A percentile compares a stretch with the other conserved stretches of the same genome.
Conservation (phyloP, 2,329 filamentous ascomycete species). For the Epichloe bromicola region DNA sequence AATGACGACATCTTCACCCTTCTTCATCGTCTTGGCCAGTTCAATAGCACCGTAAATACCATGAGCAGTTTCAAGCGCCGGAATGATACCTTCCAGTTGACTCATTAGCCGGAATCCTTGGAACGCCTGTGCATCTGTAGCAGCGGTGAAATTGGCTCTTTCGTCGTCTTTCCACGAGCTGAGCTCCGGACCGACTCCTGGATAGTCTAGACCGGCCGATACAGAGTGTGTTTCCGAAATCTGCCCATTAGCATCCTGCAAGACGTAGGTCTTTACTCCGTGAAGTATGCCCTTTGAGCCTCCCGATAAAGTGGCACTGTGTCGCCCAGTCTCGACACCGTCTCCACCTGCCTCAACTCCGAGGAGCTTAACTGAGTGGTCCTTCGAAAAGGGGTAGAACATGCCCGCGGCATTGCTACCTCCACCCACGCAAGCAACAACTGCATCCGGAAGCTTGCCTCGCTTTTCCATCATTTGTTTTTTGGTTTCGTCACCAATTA, state of each 20-base stretch:
- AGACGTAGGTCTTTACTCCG: slow-evolving; percentile 88
- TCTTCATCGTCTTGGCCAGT: slow-evolving; percentile 82
- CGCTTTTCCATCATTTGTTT: slow-evolving; percentile 73
- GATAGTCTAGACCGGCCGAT: slow-evolving; percentile 92
- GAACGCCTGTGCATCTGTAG: slow-evolving; percentile 85
- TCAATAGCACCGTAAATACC: slow-evolving; percentile 82
- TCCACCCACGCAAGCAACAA: slow-evolving; percentile 92
- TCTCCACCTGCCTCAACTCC: slow-evolving; percentile 95
- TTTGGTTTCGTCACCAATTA: slow-evolving; percentile 96
- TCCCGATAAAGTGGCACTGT: slow-evolving; percentile 77
- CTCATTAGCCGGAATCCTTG: slow-evolving; percentile 73
- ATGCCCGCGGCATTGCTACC: slow-evolving; percentile 93
- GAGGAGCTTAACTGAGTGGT: slow-evolving; percentile 72
- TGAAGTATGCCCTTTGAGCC: slow-evolving; percentile 89
- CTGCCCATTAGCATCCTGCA: slow-evolving; percentile 87
- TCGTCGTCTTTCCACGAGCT: slow-evolving; percentile 83
- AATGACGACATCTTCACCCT: slow-evolving; percentile 82
- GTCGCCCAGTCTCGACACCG: slow-evolving; percentile 70
- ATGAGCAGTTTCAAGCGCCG: slow-evolving; percentile 86
- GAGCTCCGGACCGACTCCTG: slow-evolving; percentile 88
- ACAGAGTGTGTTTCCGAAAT: slow-evolving; percentile 93
- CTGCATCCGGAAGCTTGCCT: slow-evolving; percentile 85
- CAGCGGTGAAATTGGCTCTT: slow-evolving; percentile 77
- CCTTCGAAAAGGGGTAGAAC: slow-evolving; percentile 92
- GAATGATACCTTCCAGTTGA: slow-evolving; percentile 91